phyloP scores from a whole-genome alignment of 116 monocot genomes.

The Iris pallida region DNA sequence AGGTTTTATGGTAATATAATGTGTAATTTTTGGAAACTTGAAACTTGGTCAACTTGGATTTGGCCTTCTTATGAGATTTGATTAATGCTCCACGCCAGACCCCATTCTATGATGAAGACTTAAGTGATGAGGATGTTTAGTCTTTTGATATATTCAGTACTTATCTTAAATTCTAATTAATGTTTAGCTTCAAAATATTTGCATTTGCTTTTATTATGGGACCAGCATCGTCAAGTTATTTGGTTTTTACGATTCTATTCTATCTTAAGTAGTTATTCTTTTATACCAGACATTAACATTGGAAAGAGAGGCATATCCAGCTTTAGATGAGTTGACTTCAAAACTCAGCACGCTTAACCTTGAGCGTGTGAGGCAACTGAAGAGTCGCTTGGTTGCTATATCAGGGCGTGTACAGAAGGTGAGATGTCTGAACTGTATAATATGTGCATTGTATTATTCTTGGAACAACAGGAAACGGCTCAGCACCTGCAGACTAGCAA shows the following conservation, averaged over 20 bases:
- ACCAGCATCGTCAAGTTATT: not conserved
- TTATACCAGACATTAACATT: conserved; percentile 52
- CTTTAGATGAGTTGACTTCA: conserved; percentile 78
- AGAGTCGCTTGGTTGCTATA: conserved; percentile 82
- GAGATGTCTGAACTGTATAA: not conserved
- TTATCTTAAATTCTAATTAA: not conserved
- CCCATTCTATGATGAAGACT: not conserved
- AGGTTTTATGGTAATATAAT: not conserved
- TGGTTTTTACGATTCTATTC: conserved; percentile 6
- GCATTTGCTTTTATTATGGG: not conserved
- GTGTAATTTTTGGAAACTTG: not conserved
- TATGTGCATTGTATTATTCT: not conserved
- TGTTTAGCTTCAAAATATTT: not conserved
- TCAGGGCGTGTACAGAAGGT: conserved; percentile 87
- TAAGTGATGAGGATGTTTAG: not conserved
- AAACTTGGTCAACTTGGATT: not conserved
- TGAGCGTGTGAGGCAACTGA: conserved; percentile 80
- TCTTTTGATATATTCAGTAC: no score
- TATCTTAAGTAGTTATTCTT: conserved; percentile 1
- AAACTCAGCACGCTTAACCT: conserved; percentile 91
- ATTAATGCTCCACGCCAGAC: not conserved
- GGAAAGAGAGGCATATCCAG: conserved; percentile 88
- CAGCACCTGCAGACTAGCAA: no score
- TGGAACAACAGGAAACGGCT: no score
- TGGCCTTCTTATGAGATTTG: not conserved